These are phyloP conservation scores for Colletotrichum sp. DNA, from an alignment of 2,329 filamentous ascomycete genomes.

Conservation along the genomic window DNA sequence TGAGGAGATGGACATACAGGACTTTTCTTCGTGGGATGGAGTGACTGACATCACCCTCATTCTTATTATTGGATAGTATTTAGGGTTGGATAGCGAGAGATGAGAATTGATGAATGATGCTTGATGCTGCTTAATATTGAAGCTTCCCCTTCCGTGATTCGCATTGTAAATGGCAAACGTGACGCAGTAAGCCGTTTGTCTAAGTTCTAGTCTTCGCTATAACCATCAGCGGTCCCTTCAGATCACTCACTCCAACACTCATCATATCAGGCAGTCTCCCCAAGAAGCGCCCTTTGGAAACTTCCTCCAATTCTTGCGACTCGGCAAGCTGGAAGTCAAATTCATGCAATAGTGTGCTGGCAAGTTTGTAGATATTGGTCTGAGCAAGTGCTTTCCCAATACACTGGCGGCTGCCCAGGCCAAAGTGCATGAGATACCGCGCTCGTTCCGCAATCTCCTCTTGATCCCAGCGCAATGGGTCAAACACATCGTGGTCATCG, in stretches of 20 bases:
- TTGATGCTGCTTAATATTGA: background rate
- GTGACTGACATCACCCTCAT: background rate
- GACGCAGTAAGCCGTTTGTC: background rate
- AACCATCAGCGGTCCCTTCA: background rate
- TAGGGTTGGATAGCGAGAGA: background rate
- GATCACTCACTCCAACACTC: constrained; percentile 4
- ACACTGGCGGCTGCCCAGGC: constrained; percentile 7
- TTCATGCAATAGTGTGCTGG: background rate
- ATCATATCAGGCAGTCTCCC: background rate
- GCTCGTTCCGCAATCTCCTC: background rate
- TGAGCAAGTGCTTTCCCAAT: constrained; percentile 6
- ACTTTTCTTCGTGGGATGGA: background rate
- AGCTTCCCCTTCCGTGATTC: background rate
- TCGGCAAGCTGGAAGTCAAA: constrained; percentile 2
- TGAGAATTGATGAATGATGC: background rate
- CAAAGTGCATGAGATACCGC: constrained; percentile 7
- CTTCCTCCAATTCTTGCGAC: background rate
- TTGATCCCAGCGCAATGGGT: background rate
- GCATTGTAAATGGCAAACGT: background rate
- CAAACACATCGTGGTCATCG: background rate
- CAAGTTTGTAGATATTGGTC: constrained; percentile 8
- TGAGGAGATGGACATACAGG: background rate
- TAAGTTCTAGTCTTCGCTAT: background rate
- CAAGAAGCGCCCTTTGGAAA: background rate
- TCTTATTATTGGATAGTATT: background rate